phyloP scores from a whole-genome alignment of 306 rosid species.

The Arachis stenosperma region DNA sequence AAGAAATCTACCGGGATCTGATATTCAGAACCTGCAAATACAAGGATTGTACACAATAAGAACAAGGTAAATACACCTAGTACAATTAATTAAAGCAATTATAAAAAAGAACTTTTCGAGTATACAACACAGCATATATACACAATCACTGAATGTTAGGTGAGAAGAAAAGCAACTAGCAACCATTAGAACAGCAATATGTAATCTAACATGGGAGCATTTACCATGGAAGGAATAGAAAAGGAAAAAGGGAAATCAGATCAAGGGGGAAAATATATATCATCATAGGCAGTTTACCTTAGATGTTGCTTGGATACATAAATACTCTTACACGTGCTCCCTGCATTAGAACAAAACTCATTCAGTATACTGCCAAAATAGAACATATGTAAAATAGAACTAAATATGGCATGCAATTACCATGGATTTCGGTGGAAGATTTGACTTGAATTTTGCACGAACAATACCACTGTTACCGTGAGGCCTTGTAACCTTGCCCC shows the following conservation, averaged over 20 bases:
- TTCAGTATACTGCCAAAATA: conserved; percentile 27
- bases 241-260: too few species aligned
- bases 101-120: not conserved
- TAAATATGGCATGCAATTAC: conserved; percentile 37
- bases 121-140: not conserved
- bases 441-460: conserved; percentile 90
- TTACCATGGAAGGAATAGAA: too few species aligned
- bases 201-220: not conserved
- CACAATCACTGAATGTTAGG: not conserved
- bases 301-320: conserved; percentile 92
- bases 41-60: not conserved
- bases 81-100: not conserved
- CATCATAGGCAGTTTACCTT: conserved; percentile 45
- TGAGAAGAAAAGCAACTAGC: too few species aligned
- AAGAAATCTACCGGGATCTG: conserved; percentile 30
- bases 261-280: too few species aligned
- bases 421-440: conserved; percentile 92
- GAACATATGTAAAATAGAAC: not conserved
- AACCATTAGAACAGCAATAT: not conserved
- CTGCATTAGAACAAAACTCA: conserved; percentile 43
- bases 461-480: conserved; percentile 93
- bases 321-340: conserved; percentile 90
- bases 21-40: conserved; percentile 40
- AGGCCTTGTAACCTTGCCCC: conserved; percentile 92
- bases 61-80: not conserved